Evolutionary conservation across 306 rosid genomes (phyloP).

Genomic region (Citrullus colocynthis): DNA sequence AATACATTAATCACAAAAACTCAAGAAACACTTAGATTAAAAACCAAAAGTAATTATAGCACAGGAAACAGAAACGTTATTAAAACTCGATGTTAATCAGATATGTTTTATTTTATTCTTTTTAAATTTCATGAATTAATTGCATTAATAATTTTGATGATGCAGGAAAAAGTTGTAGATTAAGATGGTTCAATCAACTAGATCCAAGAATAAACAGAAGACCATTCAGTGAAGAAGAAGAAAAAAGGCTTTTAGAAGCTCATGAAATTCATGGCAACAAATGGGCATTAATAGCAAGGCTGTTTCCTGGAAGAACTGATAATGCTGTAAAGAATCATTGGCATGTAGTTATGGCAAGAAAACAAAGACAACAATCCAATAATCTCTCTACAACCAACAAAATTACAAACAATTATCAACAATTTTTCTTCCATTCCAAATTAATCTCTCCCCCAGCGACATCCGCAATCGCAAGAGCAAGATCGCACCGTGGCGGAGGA

Average conservation of each 20-base stretch:
- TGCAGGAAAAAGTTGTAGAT: slow-evolving; percentile 86
- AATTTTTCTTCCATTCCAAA: not conserved
- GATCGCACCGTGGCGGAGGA: not conserved
- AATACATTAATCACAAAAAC: too few species aligned
- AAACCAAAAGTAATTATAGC: too few species aligned
- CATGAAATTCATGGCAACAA: not conserved
- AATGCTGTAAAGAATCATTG: slow-evolving; percentile 4
- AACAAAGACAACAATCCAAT: slow-evolving; percentile 7
- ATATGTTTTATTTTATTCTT: too few species aligned
- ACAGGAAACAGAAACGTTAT: too few species aligned
- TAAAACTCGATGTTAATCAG: too few species aligned
- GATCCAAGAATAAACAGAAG: slow-evolving; percentile 88
- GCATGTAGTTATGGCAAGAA: not conserved
- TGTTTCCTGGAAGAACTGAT: not conserved
- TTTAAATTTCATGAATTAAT: too few species aligned
- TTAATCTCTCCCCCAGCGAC: not conserved
- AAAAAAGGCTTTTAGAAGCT: slow-evolving; percentile 1
- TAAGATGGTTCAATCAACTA: slow-evolving; percentile 91
- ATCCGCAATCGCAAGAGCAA: not conserved
- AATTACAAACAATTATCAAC: slow-evolving; percentile 21
- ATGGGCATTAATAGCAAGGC: not conserved
- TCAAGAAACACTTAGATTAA: too few species aligned
- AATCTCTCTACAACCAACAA: slow-evolving; percentile 19
- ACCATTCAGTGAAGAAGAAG: slow-evolving; percentile 84
- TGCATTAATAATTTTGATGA: too few species aligned